phyloP scores from a whole-genome alignment of 2,329 filamentous ascomycete species.

The Monosporascus sp. region DNA sequence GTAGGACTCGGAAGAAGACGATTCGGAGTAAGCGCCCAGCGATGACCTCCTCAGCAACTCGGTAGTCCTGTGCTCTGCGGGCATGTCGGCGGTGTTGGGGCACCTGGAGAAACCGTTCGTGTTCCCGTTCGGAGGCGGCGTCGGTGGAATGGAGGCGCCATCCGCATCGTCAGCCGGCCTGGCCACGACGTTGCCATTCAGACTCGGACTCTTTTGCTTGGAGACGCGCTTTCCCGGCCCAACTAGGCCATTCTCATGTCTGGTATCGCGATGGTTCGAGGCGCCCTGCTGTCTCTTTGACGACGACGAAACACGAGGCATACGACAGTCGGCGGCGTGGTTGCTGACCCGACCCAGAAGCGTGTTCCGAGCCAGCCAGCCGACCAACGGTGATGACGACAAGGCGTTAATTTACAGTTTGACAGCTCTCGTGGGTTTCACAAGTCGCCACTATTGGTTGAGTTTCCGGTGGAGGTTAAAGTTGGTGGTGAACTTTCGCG shows the following conservation, averaged over 20 bases:
- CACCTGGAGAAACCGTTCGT: constrained; percentile 30
- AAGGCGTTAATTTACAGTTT: not conserved
- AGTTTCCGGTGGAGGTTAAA: not conserved
- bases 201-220: constrained; percentile 41
- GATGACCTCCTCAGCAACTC: constrained; percentile 30
- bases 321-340: constrained; percentile 35
- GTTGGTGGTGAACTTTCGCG: not conserved
- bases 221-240: constrained; percentile 62
- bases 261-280: constrained; percentile 61
- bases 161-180: constrained; percentile 25
- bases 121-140: constrained; percentile 30
- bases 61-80: constrained; percentile 34
- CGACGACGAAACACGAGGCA: constrained; percentile 56
- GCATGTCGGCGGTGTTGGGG: constrained; percentile 28
- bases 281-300: constrained; percentile 58
- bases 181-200: constrained; percentile 29
- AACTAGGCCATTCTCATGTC: constrained; percentile 85
- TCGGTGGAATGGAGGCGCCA: constrained; percentile 25
- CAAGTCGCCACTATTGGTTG: not conserved
- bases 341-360: constrained; percentile 38
- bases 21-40: constrained; percentile 47
- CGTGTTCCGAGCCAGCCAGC: constrained; percentile 38
- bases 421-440: not conserved
- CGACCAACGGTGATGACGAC: constrained; percentile 11
- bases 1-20: constrained; percentile 48